Percentiles rank a stretch among this genome's conserved stretches.
Evolutionary conservation across 768 basidiomycete genomes (phyloP).

Genomic region (Hygrophoropsis aurantiaca): DNA sequence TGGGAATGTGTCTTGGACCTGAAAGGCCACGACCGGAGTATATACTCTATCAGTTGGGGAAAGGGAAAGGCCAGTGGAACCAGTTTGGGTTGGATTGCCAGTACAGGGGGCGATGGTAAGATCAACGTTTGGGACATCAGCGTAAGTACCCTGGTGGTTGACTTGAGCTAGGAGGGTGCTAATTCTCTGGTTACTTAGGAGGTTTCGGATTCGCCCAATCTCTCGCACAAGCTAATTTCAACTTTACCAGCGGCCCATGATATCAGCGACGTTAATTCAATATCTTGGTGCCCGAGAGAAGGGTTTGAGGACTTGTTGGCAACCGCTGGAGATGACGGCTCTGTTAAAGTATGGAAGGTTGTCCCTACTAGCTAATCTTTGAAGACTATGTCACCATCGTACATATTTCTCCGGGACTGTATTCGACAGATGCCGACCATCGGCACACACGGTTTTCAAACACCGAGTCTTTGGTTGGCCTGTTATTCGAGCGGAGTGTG

Average conservation of each 20-base stretch:
- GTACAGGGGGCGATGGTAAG: conserved; percentile 81
- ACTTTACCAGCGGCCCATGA: conserved; percentile 68
- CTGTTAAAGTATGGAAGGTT: conserved; percentile 76
- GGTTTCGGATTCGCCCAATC: conserved; percentile 8
- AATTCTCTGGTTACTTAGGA: conserved; percentile 16
- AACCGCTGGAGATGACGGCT: conserved; percentile 85
- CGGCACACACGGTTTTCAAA: too few relatives aligned
- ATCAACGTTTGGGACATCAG: conserved; percentile 80
- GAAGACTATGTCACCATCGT: too few relatives aligned
- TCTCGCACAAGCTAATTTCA: conserved; percentile 53
- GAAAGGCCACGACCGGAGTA: conserved; percentile 64
- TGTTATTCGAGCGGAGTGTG: too few relatives aligned
- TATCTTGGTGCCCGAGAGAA: conserved; percentile 77
- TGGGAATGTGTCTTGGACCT: conserved; percentile 66
- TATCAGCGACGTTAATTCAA: conserved; percentile 80
- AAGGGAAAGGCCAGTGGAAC: conserved; percentile 32
- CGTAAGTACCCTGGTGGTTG: conserved; percentile 35
- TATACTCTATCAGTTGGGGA: conserved; percentile 84
- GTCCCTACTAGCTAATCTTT: not conserved
- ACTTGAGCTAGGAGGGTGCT: conserved; percentile 1
- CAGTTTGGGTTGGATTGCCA: conserved; percentile 79
- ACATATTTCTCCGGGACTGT: too few relatives aligned
- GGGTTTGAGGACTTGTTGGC: conserved; percentile 70
- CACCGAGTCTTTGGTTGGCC: too few relatives aligned
- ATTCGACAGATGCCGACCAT: too few relatives aligned